Conservation (phyloP, 805 yeast species). For the Metschnikowia baotianmanensis region DNA sequence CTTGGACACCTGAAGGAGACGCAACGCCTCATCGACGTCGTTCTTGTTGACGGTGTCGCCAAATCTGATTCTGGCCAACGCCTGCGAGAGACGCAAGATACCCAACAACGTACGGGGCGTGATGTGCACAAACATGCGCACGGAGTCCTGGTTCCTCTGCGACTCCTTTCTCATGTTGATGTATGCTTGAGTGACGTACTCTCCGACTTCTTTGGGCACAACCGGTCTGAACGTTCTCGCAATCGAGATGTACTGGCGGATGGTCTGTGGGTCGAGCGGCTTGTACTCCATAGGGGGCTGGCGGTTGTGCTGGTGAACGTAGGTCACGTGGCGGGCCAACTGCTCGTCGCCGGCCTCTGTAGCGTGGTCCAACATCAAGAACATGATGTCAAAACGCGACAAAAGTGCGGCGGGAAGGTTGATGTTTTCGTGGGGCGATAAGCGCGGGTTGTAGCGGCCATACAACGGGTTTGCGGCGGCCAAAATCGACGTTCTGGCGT, state of each 20-base stretch:
- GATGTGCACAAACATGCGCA: constrained; percentile 80
- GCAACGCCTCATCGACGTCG: constrained; percentile 94
- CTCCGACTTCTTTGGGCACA: constrained; percentile 79
- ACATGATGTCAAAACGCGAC: constrained; percentile 91
- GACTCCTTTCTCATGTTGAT: constrained; percentile 92
- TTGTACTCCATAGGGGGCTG: constrained; percentile 78
- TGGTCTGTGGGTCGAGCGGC: constrained; percentile 74
- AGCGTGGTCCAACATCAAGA: constrained; percentile 83
- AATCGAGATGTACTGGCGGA: constrained; percentile 80
- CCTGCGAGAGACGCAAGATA: constrained; percentile 89
- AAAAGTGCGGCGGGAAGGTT: constrained; percentile 94
- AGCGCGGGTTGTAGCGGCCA: constrained; percentile 87
- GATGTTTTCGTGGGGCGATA: constrained; percentile 93
- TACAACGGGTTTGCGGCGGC: constrained; percentile 99
- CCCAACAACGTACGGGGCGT: constrained; percentile 95
- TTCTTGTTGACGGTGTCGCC: constrained; percentile 63
- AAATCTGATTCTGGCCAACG: constrained; percentile 86
- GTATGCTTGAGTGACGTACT: constrained; percentile 80
- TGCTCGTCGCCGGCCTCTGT: constrained; percentile 74
- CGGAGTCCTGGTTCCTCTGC: constrained; percentile 71
- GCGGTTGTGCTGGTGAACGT: constrained; percentile 87
- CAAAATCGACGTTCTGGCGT: constrained; percentile 90
- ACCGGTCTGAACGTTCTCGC: constrained; percentile 86
- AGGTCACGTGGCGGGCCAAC: constrained; percentile 91
- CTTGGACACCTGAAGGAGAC: constrained; percentile 84